Evolutionary conservation across 441 rosid species (phyloP).

Genomic region (Arabidopsis hybrid): DNA sequence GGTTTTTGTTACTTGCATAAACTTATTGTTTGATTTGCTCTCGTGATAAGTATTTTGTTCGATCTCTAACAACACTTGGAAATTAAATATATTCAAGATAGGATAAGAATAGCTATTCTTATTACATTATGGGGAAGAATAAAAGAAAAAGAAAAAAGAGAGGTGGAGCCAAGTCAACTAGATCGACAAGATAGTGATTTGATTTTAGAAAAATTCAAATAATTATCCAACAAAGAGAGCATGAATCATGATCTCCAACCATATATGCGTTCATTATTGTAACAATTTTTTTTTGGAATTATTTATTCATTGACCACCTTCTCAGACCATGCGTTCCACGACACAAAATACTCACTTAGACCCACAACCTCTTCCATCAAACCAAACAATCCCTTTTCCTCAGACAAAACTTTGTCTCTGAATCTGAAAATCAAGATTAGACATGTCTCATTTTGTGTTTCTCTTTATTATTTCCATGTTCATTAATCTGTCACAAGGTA

Average conservation of each 20-base stretch:
- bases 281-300: constrained; percentile 4
- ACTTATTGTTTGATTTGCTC: too few species aligned
- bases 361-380: constrained; percentile 36
- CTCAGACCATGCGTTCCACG: constrained; percentile 24
- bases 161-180: constrained; percentile 21
- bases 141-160: not conserved
- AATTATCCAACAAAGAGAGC: constrained; percentile 38
- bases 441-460: constrained; percentile 39
- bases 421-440: constrained; percentile 6
- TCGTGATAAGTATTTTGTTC: not conserved
- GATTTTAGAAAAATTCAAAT: not conserved
- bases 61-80: not conserved
- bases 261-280: constrained; percentile 26
- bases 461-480: constrained; percentile 30
- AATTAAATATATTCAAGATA: constrained; percentile 19
- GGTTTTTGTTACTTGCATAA: not conserved
- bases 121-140: not conserved
- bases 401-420: constrained; percentile 27
- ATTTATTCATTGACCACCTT: constrained; percentile 32
- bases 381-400: constrained; percentile 22
- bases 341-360: constrained; percentile 23
- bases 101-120: constrained; percentile 16
- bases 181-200: constrained; percentile 23
- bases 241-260: constrained; percentile 42
- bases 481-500: constrained; percentile 32